Conservation (phyloP, 495 filamentous ascomycete genomes). For the Talaromyces trachyspermus region DNA sequence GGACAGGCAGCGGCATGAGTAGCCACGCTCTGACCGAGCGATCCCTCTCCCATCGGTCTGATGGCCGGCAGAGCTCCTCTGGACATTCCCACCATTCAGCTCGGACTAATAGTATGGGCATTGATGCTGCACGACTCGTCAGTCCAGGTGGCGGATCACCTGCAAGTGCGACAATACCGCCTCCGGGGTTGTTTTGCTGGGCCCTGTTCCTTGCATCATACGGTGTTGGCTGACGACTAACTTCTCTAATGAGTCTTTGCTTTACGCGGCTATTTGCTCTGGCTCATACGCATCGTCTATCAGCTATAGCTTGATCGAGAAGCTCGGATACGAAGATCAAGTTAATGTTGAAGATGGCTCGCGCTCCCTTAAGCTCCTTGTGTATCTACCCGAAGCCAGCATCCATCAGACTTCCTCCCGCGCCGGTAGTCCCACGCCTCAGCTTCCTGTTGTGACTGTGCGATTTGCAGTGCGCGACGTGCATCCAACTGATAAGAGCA, state of each 20-base stretch:
- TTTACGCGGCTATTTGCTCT: slow-evolving; percentile 89
- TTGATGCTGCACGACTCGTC: slow-evolving; percentile 61
- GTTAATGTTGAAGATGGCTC: slow-evolving; percentile 58
- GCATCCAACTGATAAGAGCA: slow-evolving; percentile 43
- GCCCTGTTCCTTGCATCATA: slow-evolving; percentile 85
- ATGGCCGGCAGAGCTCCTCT: slow-evolving; percentile 89
- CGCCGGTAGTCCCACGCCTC: slow-evolving; percentile 63
- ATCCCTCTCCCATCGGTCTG: slow-evolving; percentile 87
- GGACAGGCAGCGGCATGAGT: slow-evolving; percentile 75
- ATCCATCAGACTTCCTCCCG: slow-evolving; percentile 68
- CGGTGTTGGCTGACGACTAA: slow-evolving; percentile 87
- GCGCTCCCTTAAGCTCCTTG: slow-evolving; percentile 62
- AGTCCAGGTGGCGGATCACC: slow-evolving; percentile 58
- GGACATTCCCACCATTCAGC: slow-evolving; percentile 77
- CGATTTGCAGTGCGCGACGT: slow-evolving; percentile 65
- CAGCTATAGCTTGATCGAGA: slow-evolving; percentile 62
- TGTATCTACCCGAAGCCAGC: slow-evolving; percentile 87
- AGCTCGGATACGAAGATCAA: slow-evolving; percentile 59
- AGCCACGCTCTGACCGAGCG: slow-evolving; percentile 82
- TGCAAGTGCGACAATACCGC: slow-evolving; percentile 56
- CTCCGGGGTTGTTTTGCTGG: slow-evolving; percentile 76
- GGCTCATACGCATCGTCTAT: slow-evolving; percentile 82
- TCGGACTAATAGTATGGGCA: slow-evolving; percentile 72
- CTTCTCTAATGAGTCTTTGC: slow-evolving; percentile 76
- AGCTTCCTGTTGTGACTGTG: slow-evolving; percentile 71